A percentile compares a stretch with the other conserved stretches of the same genome.
Evolutionary conservation across 164 flowering plant genomes (phyloP).

Genomic region (Vitis amurensis): DNA sequence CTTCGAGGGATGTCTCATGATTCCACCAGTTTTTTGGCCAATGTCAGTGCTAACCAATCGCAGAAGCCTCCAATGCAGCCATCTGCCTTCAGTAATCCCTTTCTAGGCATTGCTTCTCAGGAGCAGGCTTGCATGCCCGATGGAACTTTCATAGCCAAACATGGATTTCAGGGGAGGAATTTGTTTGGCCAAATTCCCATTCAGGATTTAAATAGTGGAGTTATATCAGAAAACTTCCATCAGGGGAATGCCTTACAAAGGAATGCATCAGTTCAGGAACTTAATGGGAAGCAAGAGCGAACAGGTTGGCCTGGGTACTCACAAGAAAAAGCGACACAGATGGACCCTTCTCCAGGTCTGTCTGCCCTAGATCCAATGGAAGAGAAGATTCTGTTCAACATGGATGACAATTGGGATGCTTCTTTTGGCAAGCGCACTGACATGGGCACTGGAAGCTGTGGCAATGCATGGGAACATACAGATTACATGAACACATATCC

Average conservation of each 20-base stretch:
- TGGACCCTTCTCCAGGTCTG: slow-evolving; percentile 36
- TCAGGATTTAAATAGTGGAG: slow-evolving; percentile 32
- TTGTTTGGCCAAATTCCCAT: slow-evolving; percentile 34
- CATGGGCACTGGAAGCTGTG: not conserved
- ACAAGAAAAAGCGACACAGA: slow-evolving; percentile 34
- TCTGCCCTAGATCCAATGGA: slow-evolving; percentile 66
- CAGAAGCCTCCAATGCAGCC: slow-evolving; percentile 45
- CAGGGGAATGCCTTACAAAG: slow-evolving; percentile 28
- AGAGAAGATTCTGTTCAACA: slow-evolving; percentile 59
- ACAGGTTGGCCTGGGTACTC: slow-evolving; percentile 35
- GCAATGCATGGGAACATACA: too few species aligned
- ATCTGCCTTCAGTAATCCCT: slow-evolving; percentile 34
- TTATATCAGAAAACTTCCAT: slow-evolving; percentile 32
- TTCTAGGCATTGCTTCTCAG: slow-evolving; percentile 33
- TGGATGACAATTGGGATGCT: slow-evolving; percentile 65
- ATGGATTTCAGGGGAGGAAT: slow-evolving; percentile 42
- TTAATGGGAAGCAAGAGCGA: slow-evolving; percentile 38
- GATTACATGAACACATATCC: too few species aligned
- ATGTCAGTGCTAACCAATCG: slow-evolving; percentile 30
- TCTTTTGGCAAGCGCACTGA: slow-evolving; percentile 33
- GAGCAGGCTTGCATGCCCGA: slow-evolving; percentile 38
- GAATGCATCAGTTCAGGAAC: slow-evolving; percentile 37
- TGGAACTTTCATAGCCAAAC: slow-evolving; percentile 34
- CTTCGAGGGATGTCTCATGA: slow-evolving; percentile 47
- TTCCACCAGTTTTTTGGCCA: slow-evolving; percentile 30